phyloP scores from a whole-genome alignment of 2,329 filamentous ascomycete genomes.

The Coniochaeta prunicola region DNA sequence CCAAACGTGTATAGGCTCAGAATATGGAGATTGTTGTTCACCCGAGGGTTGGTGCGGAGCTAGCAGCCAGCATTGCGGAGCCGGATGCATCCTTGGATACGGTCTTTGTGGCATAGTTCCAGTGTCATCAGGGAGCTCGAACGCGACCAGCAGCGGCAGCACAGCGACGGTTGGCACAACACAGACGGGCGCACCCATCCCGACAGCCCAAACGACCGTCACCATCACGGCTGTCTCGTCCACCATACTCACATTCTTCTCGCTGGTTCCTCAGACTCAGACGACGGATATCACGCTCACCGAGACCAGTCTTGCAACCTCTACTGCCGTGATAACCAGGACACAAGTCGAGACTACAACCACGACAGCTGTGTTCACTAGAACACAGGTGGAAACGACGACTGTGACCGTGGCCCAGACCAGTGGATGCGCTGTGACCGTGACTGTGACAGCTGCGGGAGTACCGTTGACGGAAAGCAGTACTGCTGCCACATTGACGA shows the following conservation, averaged over 20 bases:
- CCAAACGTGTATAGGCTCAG: background rate
- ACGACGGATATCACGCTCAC: background rate
- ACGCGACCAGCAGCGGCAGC: background rate
- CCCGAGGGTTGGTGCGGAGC: background rate
- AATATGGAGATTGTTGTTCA: background rate
- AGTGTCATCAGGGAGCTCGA: background rate
- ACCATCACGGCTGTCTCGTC: background rate
- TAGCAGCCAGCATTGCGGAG: background rate
- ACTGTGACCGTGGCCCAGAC: background rate
- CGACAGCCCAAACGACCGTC: background rate
- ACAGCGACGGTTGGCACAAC: background rate
- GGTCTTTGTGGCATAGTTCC: background rate
- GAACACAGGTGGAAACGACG: background rate
- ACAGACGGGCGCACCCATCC: background rate
- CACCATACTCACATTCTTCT: background rate
- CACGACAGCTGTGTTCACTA: background rate
- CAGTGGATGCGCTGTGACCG: background rate
- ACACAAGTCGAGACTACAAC: background rate
- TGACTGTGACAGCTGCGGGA: background rate
- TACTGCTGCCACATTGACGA: background rate
- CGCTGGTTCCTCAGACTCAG: background rate
- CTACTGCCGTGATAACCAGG: background rate
- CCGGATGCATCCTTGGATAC: background rate
- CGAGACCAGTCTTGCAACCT: background rate
- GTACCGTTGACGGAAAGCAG: background rate